Evolutionary conservation across 805 yeast species (phyloP).

Genomic region (Lachancea thermotolerans): DNA sequence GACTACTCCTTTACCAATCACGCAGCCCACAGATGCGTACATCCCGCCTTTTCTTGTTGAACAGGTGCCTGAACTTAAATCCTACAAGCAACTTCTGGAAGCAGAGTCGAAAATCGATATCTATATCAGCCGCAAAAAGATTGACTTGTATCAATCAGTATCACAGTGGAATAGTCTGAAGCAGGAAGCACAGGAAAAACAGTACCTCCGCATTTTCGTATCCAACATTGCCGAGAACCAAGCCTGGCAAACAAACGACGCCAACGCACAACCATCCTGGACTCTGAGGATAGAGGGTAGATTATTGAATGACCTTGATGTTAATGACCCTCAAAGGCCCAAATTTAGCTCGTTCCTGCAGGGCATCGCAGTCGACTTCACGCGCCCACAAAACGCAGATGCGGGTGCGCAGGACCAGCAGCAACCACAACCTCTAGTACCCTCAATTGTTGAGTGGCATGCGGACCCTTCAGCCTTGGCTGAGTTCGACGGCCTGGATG

Average conservation of each 20-base stretch:
- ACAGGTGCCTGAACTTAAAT: conserved; percentile 60
- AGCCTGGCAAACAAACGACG: conserved; percentile 62
- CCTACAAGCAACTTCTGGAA: conserved; percentile 63
- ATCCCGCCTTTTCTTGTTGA: conserved; percentile 41
- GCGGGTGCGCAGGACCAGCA: conserved; percentile 1
- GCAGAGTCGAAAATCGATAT: conserved; percentile 83
- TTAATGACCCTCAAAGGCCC: conserved; percentile 43
- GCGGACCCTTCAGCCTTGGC: conserved; percentile 47
- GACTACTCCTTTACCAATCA: conserved; percentile 24
- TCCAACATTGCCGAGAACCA: conserved; percentile 81
- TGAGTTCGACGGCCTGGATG: conserved; percentile 83
- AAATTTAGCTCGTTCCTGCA: conserved; percentile 76
- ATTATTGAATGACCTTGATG: conserved; percentile 46
- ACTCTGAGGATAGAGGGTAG: conserved; percentile 86
- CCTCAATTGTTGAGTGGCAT: conserved; percentile 72
- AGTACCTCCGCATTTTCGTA: conserved; percentile 70
- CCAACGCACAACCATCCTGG: conserved; percentile 54
- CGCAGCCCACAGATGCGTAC: conserved; percentile 47
- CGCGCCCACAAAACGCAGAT: conserved; percentile 10
- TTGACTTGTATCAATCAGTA: conserved; percentile 72
- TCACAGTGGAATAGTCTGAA: conserved; percentile 39
- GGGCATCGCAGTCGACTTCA: conserved; percentile 76
- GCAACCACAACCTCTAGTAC: conserved; percentile 23
- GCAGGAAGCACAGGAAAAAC: conserved; percentile 40
- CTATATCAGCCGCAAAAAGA: conserved; percentile 70